phyloP scores from a whole-genome alignment of 805 yeast genomes.

The Yarrowia divulgata region DNA sequence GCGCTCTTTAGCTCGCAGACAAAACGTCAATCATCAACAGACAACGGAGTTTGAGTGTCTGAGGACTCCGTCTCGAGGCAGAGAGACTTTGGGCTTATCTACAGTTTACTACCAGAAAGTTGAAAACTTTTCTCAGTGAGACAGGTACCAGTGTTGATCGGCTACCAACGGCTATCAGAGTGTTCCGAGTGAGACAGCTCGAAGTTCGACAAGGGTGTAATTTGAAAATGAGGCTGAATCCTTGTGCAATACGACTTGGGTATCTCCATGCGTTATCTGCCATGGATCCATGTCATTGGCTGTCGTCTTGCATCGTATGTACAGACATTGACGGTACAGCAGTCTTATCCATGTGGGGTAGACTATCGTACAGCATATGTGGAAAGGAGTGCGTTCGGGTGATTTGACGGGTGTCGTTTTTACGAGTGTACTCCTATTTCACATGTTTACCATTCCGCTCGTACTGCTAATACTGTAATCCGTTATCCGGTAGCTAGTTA shows the following conservation, averaged over 20 bases:
- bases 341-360: slow-evolving; percentile 19
- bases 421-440: not conserved
- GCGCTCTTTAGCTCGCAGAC: not conserved
- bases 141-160: not conserved
- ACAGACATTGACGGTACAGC: too few relatives aligned
- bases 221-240: not conserved
- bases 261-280: not conserved
- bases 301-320: not conserved
- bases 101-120: not conserved
- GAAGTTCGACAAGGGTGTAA: too few relatives aligned
- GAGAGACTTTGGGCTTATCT: not conserved
- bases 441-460: not conserved
- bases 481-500: not conserved
- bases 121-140: not conserved
- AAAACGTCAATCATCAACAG: not conserved
- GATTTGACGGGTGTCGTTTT: too few relatives aligned
- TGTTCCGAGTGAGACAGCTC: not conserved
- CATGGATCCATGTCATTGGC: not conserved
- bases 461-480: too few relatives aligned
- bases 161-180: slow-evolving; percentile 11
- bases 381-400: too few relatives aligned
- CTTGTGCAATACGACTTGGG: not conserved
- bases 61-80: not conserved
- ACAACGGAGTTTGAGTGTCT: too few relatives aligned
- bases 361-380: too few relatives aligned